phyloP scores from a whole-genome alignment of 2,329 filamentous ascomycete species.

The Colletotrichum musicola region DNA sequence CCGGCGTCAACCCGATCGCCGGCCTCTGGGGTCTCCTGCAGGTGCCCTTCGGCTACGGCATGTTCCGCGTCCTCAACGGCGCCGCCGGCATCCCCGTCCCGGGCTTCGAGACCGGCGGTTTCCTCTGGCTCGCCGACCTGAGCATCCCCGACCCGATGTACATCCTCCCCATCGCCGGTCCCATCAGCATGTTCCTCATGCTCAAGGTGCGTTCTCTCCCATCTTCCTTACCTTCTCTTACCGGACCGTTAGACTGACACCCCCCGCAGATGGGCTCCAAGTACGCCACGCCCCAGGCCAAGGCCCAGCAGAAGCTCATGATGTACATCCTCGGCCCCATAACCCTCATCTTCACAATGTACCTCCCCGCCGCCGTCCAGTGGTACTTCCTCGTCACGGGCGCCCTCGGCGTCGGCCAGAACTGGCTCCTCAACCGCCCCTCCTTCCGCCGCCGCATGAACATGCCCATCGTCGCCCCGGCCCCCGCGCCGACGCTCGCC shows the following conservation, averaged over 20 bases:
- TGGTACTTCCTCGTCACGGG: conserved; percentile 60
- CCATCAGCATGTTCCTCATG: conserved; percentile 67
- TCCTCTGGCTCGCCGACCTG: conserved; percentile 85
- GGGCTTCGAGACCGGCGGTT: conserved; percentile 76
- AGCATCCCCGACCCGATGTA: conserved; percentile 82
- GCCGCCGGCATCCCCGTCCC: conserved; percentile 87
- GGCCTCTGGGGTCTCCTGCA: conserved; percentile 57
- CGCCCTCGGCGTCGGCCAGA: conserved; percentile 49
- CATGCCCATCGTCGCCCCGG: conserved; percentile 50
- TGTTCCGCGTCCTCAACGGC: conserved; percentile 80
- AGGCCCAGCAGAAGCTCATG: conserved; percentile 56
- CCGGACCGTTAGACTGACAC: conserved; percentile 35
- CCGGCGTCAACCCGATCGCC: conserved; percentile 49
- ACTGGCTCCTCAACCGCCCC: conserved; percentile 53
- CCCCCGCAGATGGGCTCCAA: conserved; percentile 50
- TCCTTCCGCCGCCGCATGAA: conserved; percentile 53
- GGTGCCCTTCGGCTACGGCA: conserved; percentile 81
- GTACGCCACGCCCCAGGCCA: conserved; percentile 44
- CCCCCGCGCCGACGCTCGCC: conserved; percentile 33
- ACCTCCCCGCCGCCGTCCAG: conserved; percentile 62
- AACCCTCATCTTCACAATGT: conserved; percentile 59
- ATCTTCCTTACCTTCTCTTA: neutral
- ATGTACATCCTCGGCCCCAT: conserved; percentile 57
- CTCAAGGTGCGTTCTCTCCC: conserved; percentile 59
- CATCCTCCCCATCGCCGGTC: conserved; percentile 75